These are phyloP conservation scores for Aspergillus ostianus DNA, from an alignment of 495 filamentous ascomycete species.

Conservation along the genomic window DNA sequence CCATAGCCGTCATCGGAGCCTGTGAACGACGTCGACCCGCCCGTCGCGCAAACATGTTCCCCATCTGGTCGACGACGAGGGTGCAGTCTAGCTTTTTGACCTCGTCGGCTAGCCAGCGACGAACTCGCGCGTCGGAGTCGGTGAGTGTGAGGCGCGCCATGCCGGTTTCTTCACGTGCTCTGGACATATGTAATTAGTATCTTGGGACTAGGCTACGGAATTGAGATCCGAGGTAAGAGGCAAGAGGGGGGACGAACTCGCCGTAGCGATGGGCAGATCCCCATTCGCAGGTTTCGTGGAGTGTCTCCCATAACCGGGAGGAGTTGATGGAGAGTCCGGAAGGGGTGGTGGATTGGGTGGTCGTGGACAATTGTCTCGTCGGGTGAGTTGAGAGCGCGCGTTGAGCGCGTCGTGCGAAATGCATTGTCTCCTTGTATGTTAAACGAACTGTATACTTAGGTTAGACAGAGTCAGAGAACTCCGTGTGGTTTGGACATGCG, in stretches of 20 bases:
- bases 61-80: conserved; percentile 60
- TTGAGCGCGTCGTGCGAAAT: conserved; percentile 1
- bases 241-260: conserved; percentile 22
- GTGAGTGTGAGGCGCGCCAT: conserved; percentile 64
- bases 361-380: conserved; percentile 17
- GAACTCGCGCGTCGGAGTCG: conserved; percentile 64
- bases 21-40: conserved; percentile 46
- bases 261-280: conserved; percentile 32
- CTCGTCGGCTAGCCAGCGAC: conserved; percentile 68
- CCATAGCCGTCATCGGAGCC: conserved; percentile 43
- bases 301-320: conserved; percentile 31
- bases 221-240: too few relatives aligned
- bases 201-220: too few relatives aligned
- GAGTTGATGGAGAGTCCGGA: conserved; percentile 34
- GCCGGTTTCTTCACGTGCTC: conserved; percentile 44
- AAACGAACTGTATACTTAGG: not conserved
- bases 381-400: not conserved
- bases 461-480: too few relatives aligned
- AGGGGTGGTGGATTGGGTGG: conserved; percentile 13
- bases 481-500: too few relatives aligned
- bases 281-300: conserved; percentile 38
- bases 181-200: not conserved
- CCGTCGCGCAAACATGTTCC: conserved; percentile 69
- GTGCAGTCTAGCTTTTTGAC: conserved; percentile 59
- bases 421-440: not conserved